Evolutionary conservation across 805 yeast species (phyloP).

Genomic region (Tetrapisispora iriomotensis): DNA sequence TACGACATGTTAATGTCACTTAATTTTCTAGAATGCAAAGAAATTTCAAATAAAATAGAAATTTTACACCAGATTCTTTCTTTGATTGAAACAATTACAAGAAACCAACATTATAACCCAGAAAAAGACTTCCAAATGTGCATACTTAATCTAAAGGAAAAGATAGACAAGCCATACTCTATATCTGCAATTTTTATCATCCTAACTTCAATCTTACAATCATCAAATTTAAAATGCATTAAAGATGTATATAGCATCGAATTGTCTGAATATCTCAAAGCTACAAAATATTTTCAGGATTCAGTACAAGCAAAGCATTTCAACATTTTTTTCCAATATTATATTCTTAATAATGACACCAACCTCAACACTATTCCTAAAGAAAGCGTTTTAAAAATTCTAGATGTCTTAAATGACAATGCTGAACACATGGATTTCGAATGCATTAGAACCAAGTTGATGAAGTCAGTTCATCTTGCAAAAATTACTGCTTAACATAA

Average conservation of each 20-base stretch:
- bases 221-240: not conserved
- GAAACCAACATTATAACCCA: not conserved
- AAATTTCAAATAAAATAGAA: not conserved
- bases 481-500: too few relatives aligned
- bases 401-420: not conserved
- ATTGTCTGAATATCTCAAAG: not conserved
- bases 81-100: not conserved
- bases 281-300: not conserved
- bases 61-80: not conserved
- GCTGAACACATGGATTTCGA: not conserved
- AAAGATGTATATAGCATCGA: not conserved
- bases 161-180: not conserved
- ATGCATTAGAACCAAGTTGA: too few relatives aligned
- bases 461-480: too few relatives aligned
- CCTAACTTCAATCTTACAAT: not conserved
- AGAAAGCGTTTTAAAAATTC: not conserved
- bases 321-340: not conserved
- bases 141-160: not conserved
- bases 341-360: not conserved
- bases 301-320: not conserved
- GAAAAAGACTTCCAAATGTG: slow-evolving; percentile 1
- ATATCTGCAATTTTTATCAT: slow-evolving; percentile 1
- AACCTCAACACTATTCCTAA: not conserved
- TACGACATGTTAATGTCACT: not conserved
- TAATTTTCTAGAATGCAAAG: not conserved